phyloP scores from a whole-genome alignment of 495 filamentous ascomycete species.

The Penicillium dipodomyicola region DNA sequence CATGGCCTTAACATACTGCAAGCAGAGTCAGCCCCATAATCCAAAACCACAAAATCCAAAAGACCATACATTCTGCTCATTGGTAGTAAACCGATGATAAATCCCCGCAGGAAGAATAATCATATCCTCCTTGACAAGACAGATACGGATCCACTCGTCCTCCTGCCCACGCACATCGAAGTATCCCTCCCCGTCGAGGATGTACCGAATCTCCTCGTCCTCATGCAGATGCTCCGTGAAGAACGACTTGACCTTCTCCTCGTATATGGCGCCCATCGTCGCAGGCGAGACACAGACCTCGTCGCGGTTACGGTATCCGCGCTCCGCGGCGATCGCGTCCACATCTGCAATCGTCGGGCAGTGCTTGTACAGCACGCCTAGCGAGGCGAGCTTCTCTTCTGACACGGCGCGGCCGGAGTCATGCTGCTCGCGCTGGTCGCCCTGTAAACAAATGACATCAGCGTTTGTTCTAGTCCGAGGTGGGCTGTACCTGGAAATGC shows the following conservation, averaged over 20 bases:
- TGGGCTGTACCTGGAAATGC: slow-evolving; percentile 7
- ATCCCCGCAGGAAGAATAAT: slow-evolving; percentile 95
- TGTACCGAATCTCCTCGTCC: slow-evolving; percentile 98
- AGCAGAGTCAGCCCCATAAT: slow-evolving; percentile 16
- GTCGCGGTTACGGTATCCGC: slow-evolving; percentile 93
- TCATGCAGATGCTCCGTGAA: slow-evolving; percentile 96
- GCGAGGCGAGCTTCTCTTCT: slow-evolving; percentile 57
- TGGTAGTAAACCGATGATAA: slow-evolving; percentile 95
- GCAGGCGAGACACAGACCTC: slow-evolving; percentile 84
- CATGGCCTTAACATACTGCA: slow-evolving; percentile 92
- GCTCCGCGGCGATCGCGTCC: slow-evolving; percentile 66
- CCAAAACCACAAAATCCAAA: not conserved
- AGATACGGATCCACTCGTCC: slow-evolving; percentile 85
- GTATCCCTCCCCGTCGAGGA: slow-evolving; percentile 83
- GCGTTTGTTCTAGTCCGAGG: slow-evolving; percentile 10
- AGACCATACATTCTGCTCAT: slow-evolving; percentile 76
- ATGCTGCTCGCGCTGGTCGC: slow-evolving; percentile 89
- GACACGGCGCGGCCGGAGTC: slow-evolving; percentile 70
- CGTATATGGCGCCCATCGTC: slow-evolving; percentile 75
- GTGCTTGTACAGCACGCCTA: slow-evolving; percentile 78
- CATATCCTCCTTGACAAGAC: slow-evolving; percentile 67
- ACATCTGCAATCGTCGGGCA: slow-evolving; percentile 63
- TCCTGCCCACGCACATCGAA: slow-evolving; percentile 78
- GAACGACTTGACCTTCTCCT: slow-evolving; percentile 88
- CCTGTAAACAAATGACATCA: slow-evolving; percentile 49